phyloP scores from a whole-genome alignment of 306 rosid species.

The Cicer chorassanicum region DNA sequence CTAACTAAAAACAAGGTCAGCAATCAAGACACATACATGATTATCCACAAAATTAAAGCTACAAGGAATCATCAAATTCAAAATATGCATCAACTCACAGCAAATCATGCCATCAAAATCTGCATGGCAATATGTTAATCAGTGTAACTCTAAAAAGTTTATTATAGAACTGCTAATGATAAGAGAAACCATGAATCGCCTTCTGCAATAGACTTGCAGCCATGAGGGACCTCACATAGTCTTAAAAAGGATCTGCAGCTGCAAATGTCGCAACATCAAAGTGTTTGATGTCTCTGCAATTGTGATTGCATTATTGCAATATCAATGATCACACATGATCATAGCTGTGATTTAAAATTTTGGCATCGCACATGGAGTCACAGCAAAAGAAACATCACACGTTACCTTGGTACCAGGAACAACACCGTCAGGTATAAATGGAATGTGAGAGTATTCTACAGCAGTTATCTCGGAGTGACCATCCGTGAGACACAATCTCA shows the following conservation, averaged over 20 bases:
- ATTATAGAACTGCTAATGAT: background rate
- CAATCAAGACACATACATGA: constrained; percentile 8
- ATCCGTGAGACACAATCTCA: constrained; percentile 73
- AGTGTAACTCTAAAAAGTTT: constrained; percentile 6
- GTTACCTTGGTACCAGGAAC: constrained; percentile 91
- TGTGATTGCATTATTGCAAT: background rate
- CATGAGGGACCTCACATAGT: background rate
- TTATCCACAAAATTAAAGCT: background rate
- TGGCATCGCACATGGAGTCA: background rate
- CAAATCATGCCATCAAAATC: background rate
- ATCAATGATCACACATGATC: background rate
- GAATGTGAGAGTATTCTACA: constrained; percentile 68
- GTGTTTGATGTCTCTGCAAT: background rate
- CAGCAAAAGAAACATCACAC: constrained; percentile 10
- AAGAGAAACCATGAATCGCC: background rate
- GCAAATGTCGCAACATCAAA: background rate
- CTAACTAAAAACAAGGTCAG: constrained; percentile 12
- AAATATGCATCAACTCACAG: constrained; percentile 5
- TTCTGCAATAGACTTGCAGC: constrained; percentile 9
- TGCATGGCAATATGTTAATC: constrained; percentile 9
- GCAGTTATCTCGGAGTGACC: constrained; percentile 81
- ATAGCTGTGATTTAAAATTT: background rate
- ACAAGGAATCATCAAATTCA: constrained; percentile 18
- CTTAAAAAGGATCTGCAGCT: background rate
- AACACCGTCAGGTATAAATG: constrained; percentile 61